phyloP scores from a whole-genome alignment of 192 early-diverging fungal genomes.

The Entomortierella lignicola region DNA sequence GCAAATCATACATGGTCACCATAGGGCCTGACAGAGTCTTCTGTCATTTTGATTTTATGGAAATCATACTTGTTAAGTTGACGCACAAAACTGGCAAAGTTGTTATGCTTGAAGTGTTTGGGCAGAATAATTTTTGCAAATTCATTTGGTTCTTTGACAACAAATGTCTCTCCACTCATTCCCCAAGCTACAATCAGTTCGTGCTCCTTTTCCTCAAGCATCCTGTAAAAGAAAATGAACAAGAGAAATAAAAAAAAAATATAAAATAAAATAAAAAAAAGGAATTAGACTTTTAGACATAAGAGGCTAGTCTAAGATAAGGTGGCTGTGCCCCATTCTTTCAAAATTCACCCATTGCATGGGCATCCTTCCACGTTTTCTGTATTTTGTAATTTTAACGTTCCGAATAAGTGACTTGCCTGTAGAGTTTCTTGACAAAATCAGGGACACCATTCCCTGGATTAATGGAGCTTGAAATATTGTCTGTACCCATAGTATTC shows the following conservation, averaged over 20 bases:
- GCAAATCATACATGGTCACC: constrained; percentile 53
- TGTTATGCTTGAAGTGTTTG: constrained; percentile 69
- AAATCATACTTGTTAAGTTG: constrained; percentile 78
- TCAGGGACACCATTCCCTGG: constrained; percentile 62
- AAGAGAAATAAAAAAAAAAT: neutral
- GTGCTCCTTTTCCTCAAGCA: constrained; percentile 76
- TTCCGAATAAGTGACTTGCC: constrained; percentile 32
- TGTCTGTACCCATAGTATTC: neutral
- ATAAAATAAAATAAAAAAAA: neutral
- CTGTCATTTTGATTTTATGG: constrained; percentile 67
- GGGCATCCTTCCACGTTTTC: neutral
- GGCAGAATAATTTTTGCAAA: constrained; percentile 67
- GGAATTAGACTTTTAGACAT: neutral
- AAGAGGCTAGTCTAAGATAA: constrained; percentile 1
- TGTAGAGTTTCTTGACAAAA: constrained; percentile 73
- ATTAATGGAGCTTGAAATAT: neutral
- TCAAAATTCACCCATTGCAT: neutral
- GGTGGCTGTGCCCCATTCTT: constrained; percentile 4
- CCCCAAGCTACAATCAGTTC: constrained; percentile 73
- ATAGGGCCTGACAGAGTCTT: constrained; percentile 45
- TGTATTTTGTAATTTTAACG: neutral
- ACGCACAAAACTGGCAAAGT: constrained; percentile 63
- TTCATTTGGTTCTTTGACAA: constrained; percentile 75
- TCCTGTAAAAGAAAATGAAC: constrained; percentile 53
- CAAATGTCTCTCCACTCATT: constrained; percentile 70